Evolutionary conservation across 768 basidiomycete genomes (phyloP).

Genomic region (Nevesoporus exiguus): DNA sequence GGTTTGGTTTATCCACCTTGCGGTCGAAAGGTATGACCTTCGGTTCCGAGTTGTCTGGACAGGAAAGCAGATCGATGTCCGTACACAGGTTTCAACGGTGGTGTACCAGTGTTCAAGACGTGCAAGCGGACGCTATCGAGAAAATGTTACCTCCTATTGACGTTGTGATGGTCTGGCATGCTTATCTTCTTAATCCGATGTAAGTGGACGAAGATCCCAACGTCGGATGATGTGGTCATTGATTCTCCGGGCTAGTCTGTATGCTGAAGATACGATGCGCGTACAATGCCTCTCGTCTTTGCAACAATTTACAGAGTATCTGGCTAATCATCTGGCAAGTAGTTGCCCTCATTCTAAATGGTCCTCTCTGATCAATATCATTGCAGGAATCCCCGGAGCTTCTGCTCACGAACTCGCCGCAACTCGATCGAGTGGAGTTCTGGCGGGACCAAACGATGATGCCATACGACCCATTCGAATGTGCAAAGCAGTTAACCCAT

Average conservation of each 20-base stretch:
- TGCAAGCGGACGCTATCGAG: neutral
- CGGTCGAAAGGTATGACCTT: conserved; percentile 30
- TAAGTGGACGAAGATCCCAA: neutral
- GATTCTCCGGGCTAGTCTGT: neutral
- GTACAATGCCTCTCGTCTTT: neutral
- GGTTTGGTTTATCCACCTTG: conserved; percentile 35
- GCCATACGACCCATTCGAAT: neutral
- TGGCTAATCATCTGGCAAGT: neutral
- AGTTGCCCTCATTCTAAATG: too few relatives aligned
- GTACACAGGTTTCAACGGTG: conserved; percentile 33
- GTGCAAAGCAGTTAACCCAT: neutral
- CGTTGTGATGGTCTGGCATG: neutral
- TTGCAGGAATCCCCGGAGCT: neutral
- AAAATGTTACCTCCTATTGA: neutral
- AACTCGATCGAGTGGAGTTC: neutral
- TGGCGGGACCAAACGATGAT: neutral
- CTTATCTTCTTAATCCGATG: neutral
- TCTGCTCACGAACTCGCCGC: neutral
- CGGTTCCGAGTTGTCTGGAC: neutral
- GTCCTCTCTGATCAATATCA: neutral
- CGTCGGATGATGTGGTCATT: neutral
- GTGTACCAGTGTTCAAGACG: conserved; percentile 15
- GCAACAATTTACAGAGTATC: neutral
- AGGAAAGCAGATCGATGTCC: too few relatives aligned
- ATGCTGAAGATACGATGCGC: neutral